These are phyloP conservation scores for Carex pumila DNA, from an alignment of 176 grass and related monocot genomes.

Conservation along the genomic window DNA sequence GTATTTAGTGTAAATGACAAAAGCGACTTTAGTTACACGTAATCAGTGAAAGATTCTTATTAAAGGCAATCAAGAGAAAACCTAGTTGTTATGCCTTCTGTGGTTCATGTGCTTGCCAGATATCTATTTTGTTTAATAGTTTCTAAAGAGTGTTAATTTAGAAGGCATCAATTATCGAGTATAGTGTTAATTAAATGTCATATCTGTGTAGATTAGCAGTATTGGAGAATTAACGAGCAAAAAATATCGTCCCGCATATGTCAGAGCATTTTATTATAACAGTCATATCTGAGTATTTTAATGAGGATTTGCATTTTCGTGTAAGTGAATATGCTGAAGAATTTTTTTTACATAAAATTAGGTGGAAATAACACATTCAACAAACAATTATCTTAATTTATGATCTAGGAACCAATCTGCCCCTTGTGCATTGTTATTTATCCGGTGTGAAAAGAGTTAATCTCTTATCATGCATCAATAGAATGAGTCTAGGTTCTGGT, in stretches of 20 bases:
- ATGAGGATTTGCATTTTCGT: too few relatives aligned
- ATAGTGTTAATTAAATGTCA: neutral
- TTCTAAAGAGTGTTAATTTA: neutral
- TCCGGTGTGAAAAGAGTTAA: neutral
- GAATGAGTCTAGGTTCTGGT: too few relatives aligned
- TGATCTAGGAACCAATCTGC: neutral
- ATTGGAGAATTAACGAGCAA: neutral
- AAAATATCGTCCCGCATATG: neutral
- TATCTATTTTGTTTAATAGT: neutral
- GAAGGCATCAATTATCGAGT: neutral
- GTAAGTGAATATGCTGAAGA: too few relatives aligned
- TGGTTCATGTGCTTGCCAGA: neutral
- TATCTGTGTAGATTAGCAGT: neutral
- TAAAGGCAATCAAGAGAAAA: neutral
- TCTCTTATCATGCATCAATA: neutral
- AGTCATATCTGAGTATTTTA: neutral
- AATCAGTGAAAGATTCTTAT: neutral
- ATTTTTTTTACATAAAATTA: too few relatives aligned
- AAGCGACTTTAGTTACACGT: neutral
- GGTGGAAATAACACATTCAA: too few relatives aligned
- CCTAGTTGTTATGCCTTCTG: neutral
- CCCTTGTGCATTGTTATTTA: neutral
- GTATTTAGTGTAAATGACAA: neutral
- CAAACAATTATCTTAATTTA: too few relatives aligned
- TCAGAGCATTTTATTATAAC: neutral